These are phyloP conservation scores for Mycena rosella DNA, from an alignment of 768 basidiomycete genomes.

Conservation along the genomic window DNA sequence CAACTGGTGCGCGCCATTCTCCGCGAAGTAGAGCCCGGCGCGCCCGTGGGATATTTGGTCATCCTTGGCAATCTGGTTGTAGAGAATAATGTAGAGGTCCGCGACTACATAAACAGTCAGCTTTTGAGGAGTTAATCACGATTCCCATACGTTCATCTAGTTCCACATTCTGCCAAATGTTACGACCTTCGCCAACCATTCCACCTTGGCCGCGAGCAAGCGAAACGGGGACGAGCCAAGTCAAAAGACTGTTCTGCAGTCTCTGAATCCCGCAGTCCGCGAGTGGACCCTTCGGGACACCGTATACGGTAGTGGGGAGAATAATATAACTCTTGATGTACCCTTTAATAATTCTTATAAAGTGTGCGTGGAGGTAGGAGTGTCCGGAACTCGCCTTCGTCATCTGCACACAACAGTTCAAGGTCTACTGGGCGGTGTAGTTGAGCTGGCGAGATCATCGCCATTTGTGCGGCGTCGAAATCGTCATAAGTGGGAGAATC, in stretches of 20 bases:
- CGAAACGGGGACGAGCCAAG: conserved; percentile 49
- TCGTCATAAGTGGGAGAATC: background rate
- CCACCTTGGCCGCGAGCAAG: conserved; percentile 43
- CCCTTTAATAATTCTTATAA: conserved; percentile 25
- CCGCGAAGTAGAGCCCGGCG: conserved; percentile 67
- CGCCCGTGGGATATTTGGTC: conserved; percentile 54
- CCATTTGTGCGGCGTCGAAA: background rate
- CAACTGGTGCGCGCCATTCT: conserved; percentile 60
- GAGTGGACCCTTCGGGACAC: conserved; percentile 35
- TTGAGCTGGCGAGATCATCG: background rate
- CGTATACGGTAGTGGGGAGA: conserved; percentile 43
- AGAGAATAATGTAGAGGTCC: conserved; percentile 58
- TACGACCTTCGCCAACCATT: conserved; percentile 68
- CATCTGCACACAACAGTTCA: background rate
- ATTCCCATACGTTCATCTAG: conserved; percentile 60
- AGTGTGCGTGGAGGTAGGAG: background rate
- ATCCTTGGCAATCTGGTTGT: conserved; percentile 49
- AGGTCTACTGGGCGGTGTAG: background rate
- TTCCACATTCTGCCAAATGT: conserved; percentile 70
- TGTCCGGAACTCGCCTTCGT: background rate
- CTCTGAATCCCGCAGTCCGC: conserved; percentile 56
- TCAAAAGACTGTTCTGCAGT: conserved; percentile 54
- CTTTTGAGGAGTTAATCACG: background rate
- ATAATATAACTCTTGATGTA: conserved; percentile 46
- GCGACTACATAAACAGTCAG: conserved; percentile 46